Evolutionary conservation across 164 flowering plant species (phyloP).

Genomic region (Vitis labrusca): DNA sequence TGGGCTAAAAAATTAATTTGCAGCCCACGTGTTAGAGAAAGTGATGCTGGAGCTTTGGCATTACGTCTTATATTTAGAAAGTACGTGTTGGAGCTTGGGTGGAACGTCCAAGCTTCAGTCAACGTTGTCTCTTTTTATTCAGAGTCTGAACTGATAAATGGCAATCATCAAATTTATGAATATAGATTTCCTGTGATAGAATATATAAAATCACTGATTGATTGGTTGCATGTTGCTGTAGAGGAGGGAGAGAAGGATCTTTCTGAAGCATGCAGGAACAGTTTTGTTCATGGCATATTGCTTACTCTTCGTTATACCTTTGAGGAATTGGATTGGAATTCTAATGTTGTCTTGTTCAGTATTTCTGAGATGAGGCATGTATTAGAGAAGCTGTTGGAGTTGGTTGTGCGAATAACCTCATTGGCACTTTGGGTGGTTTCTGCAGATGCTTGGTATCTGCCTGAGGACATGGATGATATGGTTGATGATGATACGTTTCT

Average conservation of each 20-base stretch:
- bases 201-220: conserved; percentile 69
- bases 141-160: conserved; percentile 29
- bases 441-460: conserved; percentile 93
- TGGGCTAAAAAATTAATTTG: conserved; percentile 87
- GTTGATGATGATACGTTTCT: conserved; percentile 54
- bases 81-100: conserved; percentile 87
- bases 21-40: conserved; percentile 98
- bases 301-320: conserved; percentile 90
- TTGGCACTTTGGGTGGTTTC: conserved; percentile 97
- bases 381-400: conserved; percentile 65
- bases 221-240: conserved; percentile 75
- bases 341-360: conserved; percentile 51
- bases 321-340: conserved; percentile 95
- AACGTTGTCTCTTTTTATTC: conserved; percentile 37
- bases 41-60: conserved; percentile 97
- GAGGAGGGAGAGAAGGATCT: conserved; percentile 88
- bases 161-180: conserved; percentile 16
- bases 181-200: conserved; percentile 49
- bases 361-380: conserved; percentile 62
- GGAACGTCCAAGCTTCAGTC: conserved; percentile 61
- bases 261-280: conserved; percentile 80
- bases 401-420: conserved; percentile 79
- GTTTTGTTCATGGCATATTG: conserved; percentile 96
- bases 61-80: conserved; percentile 82
- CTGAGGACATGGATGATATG: conserved; percentile 82